phyloP scores from a whole-genome alignment of 2,329 filamentous ascomycete species.

The Stachybotrys elegans region DNA sequence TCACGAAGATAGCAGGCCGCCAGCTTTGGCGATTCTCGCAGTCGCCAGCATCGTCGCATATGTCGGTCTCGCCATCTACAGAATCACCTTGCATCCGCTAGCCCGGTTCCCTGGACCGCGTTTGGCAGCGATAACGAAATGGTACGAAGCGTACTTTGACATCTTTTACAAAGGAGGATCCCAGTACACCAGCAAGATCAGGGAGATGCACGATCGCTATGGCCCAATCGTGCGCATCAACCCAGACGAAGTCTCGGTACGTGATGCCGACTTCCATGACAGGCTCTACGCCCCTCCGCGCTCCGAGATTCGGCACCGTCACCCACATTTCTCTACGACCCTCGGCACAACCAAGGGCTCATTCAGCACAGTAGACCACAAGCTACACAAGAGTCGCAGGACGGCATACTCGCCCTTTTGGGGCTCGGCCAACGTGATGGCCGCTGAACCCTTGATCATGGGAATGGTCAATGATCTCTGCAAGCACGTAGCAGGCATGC shows the following conservation, averaged over 20 bases:
- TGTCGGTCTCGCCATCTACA: conserved; percentile 9
- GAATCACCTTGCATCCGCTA: conserved; percentile 6
- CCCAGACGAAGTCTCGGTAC: neutral
- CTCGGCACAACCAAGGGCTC: neutral
- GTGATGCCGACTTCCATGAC: neutral
- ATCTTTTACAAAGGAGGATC: neutral
- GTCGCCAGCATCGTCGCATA: neutral
- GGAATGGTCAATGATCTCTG: neutral
- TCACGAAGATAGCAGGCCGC: neutral
- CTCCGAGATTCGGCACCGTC: no score
- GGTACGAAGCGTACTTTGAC: conserved; percentile 8
- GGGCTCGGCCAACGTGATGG: neutral
- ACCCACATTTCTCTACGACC: neutral
- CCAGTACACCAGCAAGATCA: conserved; percentile 5
- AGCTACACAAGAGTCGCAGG: neutral
- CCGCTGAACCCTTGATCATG: neutral
- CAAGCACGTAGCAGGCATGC: neutral
- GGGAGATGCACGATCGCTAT: conserved; percentile 8
- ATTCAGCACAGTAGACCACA: neutral
- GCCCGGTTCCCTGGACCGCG: conserved; percentile 11
- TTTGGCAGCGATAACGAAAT: conserved; percentile 8
- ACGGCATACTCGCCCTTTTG: neutral
- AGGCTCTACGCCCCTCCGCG: no score
- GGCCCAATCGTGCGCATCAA: conserved; percentile 4
- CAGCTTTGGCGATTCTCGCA: neutral